phyloP scores from a whole-genome alignment of 2,329 filamentous ascomycete genomes.

The Aureobasidium sp. region DNA sequence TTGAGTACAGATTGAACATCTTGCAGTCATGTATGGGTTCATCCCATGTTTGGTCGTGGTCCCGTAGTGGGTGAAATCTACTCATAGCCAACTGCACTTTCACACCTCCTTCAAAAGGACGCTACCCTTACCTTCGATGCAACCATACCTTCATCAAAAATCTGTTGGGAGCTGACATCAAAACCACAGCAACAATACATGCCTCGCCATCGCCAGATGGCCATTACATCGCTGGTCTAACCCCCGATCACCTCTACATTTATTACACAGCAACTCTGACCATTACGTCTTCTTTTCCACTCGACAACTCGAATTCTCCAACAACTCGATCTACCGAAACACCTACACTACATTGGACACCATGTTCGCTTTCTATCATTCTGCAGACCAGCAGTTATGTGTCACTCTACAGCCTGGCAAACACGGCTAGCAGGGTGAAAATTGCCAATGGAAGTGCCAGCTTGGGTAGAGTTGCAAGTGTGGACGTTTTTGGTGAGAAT shows the following conservation, averaged over 20 bases:
- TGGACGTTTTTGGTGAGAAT: slow-evolving; percentile 32
- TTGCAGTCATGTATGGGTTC: not conserved
- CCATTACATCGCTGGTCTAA: slow-evolving; percentile 30
- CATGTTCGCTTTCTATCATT: slow-evolving; percentile 30
- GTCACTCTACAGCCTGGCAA: slow-evolving; percentile 34
- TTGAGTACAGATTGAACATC: not conserved
- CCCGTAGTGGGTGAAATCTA: not conserved
- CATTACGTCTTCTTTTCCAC: slow-evolving; percentile 25
- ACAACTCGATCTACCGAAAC: slow-evolving; percentile 2
- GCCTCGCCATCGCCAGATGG: slow-evolving; percentile 32
- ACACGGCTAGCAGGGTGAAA: slow-evolving; percentile 32
- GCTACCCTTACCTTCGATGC: not conserved
- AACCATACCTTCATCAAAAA: not conserved
- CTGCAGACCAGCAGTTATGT: slow-evolving; percentile 31
- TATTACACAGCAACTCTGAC: slow-evolving; percentile 28
- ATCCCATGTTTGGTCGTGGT: not conserved
- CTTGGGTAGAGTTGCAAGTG: slow-evolving; percentile 37
- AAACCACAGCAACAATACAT: slow-evolving; percentile 15
- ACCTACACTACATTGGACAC: slow-evolving; percentile 29
- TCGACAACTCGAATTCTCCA: slow-evolving; percentile 12
- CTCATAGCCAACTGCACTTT: not conserved
- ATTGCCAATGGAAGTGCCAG: slow-evolving; percentile 41
- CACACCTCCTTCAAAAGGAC: not conserved
- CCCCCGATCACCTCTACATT: slow-evolving; percentile 30
- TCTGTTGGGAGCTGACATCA: not conserved